Base-by-base conservation (phyloP, 352 stramenopile genomes). In the Globisporangium recalcitrans region DNA sequence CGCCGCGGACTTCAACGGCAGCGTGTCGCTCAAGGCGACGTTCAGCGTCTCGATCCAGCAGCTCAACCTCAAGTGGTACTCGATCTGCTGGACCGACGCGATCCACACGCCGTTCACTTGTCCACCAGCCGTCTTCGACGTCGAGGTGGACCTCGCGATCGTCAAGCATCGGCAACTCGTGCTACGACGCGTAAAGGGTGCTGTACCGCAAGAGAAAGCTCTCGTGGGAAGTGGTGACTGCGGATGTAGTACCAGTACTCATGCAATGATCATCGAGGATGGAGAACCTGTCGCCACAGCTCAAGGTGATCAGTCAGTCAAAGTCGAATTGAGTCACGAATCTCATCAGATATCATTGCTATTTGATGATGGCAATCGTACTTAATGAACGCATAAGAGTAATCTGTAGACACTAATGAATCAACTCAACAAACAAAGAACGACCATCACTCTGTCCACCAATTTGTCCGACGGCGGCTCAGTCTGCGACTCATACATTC, bases 51-150 rank as follows among this genome's bases (percentile, higher is more conserved):
- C 80, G 56, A 75, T 87, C 58, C 67, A 73, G 56, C 76, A 85
- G 73, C 69, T 74, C 29, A 59, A 87, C 65, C 70, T 82, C 62
- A 77, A 80, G 59, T 89, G 80, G 77, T 87, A 76, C 62, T 70
- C 82, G 58, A 68, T 87, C 52, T 86, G 78, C 74, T 85, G 74
- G 72, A 75, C 77, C 51, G 67, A 85, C 67, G 49, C 79, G 42
- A 61, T 87, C 51, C 68, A 86, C 65, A 38, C 19, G 26, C 76
- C 76, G 27, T 67, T 67, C 24, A 65, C 70, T 42, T 89, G 80
- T 59, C 55, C 60, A 31, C 69, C 80, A 14, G 51, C 72, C 40
- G 67, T 64, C 6, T 51, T 87, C 26, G 70, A 63, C 31, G 64
- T 86, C 21, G 65, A 79, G 22, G 62, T 86, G 29, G 63, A 58